These are phyloP conservation scores for Exophiala alcalophila DNA, from an alignment of 2,329 filamentous ascomycete genomes.

Conservation along the genomic window DNA sequence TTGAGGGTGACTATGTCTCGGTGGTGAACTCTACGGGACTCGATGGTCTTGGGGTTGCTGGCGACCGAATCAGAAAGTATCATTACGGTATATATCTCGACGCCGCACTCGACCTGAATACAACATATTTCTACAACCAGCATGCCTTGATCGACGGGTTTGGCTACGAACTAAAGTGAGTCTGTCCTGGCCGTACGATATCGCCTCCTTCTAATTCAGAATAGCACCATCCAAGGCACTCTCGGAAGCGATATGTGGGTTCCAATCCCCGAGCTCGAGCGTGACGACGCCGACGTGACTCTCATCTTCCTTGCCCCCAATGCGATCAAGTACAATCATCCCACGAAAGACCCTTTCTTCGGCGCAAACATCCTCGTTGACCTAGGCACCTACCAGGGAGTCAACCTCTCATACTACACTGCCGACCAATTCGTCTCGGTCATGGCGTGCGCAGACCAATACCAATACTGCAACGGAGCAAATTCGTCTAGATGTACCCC, in stretches of 20 bases:
- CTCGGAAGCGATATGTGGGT: conserved; percentile 16
- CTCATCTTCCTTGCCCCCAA: conserved; percentile 28
- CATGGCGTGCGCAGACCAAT: conserved; percentile 37
- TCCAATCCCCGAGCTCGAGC: conserved; percentile 33
- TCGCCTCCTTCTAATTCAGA: background rate
- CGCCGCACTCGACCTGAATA: conserved; percentile 3
- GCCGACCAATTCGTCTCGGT: conserved; percentile 30
- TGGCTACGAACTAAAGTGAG: conserved; percentile 16
- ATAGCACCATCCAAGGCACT: conserved; percentile 6
- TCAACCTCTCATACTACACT: conserved; percentile 14
- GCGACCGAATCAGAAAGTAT: conserved; percentile 9
- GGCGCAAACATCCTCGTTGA: conserved; percentile 26
- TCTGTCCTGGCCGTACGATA: background rate
- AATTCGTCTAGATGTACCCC: conserved; percentile 26
- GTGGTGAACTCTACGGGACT: conserved; percentile 4
- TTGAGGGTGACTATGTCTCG: background rate
- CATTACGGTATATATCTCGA: conserved; percentile 9
- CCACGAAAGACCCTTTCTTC: conserved; percentile 36
- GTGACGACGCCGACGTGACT: conserved; percentile 33
- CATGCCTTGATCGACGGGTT: conserved; percentile 15
- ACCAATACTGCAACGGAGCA: conserved; percentile 33
- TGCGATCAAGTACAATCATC: conserved; percentile 29
- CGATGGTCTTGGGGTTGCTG: conserved; percentile 10
- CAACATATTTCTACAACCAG: conserved; percentile 13
- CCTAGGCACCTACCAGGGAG: conserved; percentile 2